Evolutionary conservation across 257 asterid genomes (phyloP), one percentile per base, ranked within the genome.

Genomic region (Solanum pimpinellifolium): DNA sequence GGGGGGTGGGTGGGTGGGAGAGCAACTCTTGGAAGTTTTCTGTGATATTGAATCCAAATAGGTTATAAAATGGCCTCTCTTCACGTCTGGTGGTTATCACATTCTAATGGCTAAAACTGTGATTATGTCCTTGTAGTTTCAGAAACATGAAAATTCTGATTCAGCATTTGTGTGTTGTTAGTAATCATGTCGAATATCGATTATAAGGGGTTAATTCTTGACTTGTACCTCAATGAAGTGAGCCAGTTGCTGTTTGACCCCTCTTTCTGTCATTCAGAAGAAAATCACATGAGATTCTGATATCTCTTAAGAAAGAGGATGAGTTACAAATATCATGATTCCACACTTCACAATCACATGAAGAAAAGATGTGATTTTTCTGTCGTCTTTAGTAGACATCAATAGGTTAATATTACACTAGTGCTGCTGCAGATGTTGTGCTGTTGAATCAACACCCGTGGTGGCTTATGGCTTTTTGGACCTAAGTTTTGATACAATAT

Each of bases 401-500:
- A 80, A 80, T 12, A 29, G 44, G 39, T 52, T 80, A 47, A 80
- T 80, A 49, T 29, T 9, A 72, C 29, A 29, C 66, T 73, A 84
- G 88, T 86, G 41, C 84, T 47, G 60, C 73, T 73, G 90, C 95
- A 93, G 96, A 91, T 90, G 81, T 90, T 88, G 92, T 89, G 90
- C 93, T 25, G 93, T 90, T 39, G 94, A 93, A 90, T 86, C 97
- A 83, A 93, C 94, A 59, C 89, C 92, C 84, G 92, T 94, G 44
- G 92, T 90, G 95, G 97, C 95, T 83, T 96, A 95, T 84, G 99
- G 99, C 49, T 93, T 95, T 93, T 84, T 91, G 88, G 95, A 94
- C 90, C 88, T 90, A 87, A 90, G 92, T 87, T 88, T 93, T 66
- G 95, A 95, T 87, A 65, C 90, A 41, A 42, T 83, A 73, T 86